These are phyloP conservation scores for Eucalyptus curtisii DNA, from an alignment of 345 rosid species.

Conservation along the genomic window DNA sequence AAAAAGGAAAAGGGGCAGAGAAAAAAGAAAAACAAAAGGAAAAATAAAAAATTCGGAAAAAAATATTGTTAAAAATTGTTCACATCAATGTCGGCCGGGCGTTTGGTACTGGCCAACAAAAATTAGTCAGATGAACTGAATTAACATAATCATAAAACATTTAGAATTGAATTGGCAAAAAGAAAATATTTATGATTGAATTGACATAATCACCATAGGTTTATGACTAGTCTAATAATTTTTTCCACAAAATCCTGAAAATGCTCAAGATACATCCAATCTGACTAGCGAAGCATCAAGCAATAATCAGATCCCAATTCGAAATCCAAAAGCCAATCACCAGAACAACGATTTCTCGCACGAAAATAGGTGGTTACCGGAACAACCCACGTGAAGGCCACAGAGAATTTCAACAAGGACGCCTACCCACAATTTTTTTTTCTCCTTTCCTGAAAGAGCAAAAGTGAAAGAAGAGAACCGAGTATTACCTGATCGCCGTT, in stretches of 20 bases:
- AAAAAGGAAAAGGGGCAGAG: fast-evolving
- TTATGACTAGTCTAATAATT: fast-evolving
- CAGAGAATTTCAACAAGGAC: neutral
- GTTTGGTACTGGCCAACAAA: neutral
- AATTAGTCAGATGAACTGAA: fast-evolving
- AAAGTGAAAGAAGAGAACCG: neutral
- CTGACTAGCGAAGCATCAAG: neutral
- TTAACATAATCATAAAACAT: fast-evolving
- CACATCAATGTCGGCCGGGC: fast-evolving
- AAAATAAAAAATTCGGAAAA: too few species aligned
- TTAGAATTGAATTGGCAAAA: too few species aligned
- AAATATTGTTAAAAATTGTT: too few species aligned
- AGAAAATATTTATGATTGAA: fast-evolving
- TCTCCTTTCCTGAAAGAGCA: neutral
- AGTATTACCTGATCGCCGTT: conserved; percentile 37
- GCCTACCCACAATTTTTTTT: neutral
- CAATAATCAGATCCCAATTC: neutral
- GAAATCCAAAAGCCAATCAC: neutral
- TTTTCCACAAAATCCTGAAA: neutral
- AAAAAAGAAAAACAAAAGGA: too few species aligned
- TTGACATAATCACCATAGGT: fast-evolving
- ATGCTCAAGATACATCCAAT: neutral
- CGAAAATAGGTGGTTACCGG: fast-evolving
- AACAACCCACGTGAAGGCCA: neutral
- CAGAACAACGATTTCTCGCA: neutral